Evolutionary conservation across 345 rosid genomes (phyloP), one percentile per base, ranked within the genome.

Genomic region (Diplotaxis tenuifolia): DNA sequence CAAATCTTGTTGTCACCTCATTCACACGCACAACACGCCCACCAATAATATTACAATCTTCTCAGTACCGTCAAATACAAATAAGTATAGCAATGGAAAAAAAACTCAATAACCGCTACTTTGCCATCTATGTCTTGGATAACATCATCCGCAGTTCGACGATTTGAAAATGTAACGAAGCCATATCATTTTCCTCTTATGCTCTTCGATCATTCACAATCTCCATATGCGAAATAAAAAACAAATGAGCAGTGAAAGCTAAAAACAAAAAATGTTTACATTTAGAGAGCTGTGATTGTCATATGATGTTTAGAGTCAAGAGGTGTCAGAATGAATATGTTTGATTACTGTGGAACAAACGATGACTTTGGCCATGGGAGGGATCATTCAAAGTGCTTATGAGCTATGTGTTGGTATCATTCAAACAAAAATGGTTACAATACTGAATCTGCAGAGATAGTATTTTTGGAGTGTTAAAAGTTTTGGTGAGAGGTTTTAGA

Each of bases 121-220:
- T 88, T 83, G 68, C 95, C 98, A 75, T 94, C 79, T 97, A 89
- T 91, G 76, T 88, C 87, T 65, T 65, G 82, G 52, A 94, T 91
- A 62, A 97, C 98, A 76, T 86, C 95, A 80, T 71, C 61, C 4
- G 90, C 97, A 0, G 93, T 88, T 63, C 96, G 79, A 61, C 89
- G 97, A 64, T 86, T 89, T 31, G 87, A 68, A 68, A 81, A 94
- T 57, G 97, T 94, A 54, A 91, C 93, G 69, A 94, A 91, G 56
- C 93, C 90, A 66, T 86, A 91, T 79, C 95, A 91, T 75, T 86
- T 91, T 65, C 97, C 98, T 71, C 88, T 86, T 15, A 89, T 74
- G 22, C n/a, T n/a, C 82, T 70, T 20, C 80, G 83, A 32, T 93
- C 97, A 72, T 86, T 89, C 19, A 91, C 82, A 62, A 93, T 85